Base-by-base conservation (phyloP, 495 filamentous ascomycete species). In the Bathelium albidoporum region DNA sequence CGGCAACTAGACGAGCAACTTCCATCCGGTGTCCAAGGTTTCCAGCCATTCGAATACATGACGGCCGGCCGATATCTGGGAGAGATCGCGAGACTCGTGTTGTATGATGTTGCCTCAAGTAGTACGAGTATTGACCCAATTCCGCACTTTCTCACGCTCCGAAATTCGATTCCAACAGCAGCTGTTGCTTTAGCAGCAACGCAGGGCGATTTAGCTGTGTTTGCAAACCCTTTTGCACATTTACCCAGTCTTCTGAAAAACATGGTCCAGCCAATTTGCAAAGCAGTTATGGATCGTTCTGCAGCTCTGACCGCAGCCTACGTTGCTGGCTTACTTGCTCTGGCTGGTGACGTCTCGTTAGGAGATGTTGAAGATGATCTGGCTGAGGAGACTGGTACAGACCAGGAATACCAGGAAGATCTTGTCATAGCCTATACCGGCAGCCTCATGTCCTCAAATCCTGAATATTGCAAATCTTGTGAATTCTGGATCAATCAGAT, bases 381-480 rank as follows among this genome's bases (percentile, higher is more conserved):
- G 16, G 24, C 52, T 16, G 16, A 55, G 18, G n/a, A 28, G 18
- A 26, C 43, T 3, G 4, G 5, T n/a, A 18, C 22, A 32, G 18
- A 20, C 36, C 2, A 63, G 18, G 58, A 36, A 1, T 45, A 58
- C 28, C 28, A 58, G 29, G 79, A 87, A 45, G 85, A 89, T 66
- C 73, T 92, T 55, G 83, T 87, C 4, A 85, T 92, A 12, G 88
- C 88, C 4, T 91, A 88, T 66, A 90, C 89, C 0, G 89, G 89
- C 9, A 87, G 88, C 22, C 89, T 87, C 64, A 91, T 91, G 59
- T 83, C 86, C 32, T 81, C 88, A 67, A 91, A 90, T 66, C 88
- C 88, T 20, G 76, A 85, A 63, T 91, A 89, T 70, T 79, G 89
- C 55, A 76, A 80, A 32, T 85, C 85, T 68, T 88, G 86, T 64